phyloP scores from a whole-genome alignment of 495 filamentous ascomycete genomes.

The Penicillium crystallinum region DNA sequence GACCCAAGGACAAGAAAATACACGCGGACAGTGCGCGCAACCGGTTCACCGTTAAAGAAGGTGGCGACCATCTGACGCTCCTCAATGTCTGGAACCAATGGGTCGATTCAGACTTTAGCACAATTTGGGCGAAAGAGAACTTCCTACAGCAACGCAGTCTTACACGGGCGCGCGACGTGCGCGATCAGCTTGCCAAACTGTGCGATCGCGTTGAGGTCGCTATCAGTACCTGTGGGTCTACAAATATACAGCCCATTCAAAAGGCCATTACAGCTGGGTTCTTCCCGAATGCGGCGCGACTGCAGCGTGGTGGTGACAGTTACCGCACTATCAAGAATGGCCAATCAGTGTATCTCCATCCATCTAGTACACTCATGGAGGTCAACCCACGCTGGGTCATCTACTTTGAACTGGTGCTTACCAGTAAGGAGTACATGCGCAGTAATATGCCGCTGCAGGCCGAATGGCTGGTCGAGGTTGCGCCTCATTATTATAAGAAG shows the following conservation, averaged over 20 bases:
- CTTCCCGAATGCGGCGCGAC: conserved; percentile 86
- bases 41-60: conserved; percentile 87
- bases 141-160: conserved; percentile 87
- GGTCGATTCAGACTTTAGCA: conserved; percentile 87
- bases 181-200: conserved; percentile 89
- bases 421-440: conserved; percentile 91
- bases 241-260: conserved; percentile 70
- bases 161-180: conserved; percentile 82
- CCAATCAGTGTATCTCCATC: conserved; percentile 85
- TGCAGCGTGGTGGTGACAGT: conserved; percentile 79
- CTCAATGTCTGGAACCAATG: conserved; percentile 98
- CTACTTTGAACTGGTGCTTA: conserved; percentile 89
- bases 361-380: conserved; percentile 74
- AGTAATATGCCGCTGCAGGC: conserved; percentile 79
- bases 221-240: conserved; percentile 60
- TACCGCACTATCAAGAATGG: conserved; percentile 96
- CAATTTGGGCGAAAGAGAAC: conserved; percentile 88
- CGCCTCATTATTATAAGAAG: conserved; percentile 94
- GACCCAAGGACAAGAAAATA: conserved; percentile 96
- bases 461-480: conserved; percentile 85
- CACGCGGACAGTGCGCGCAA: conserved; percentile 90
- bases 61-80: conserved; percentile 84
- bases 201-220: conserved; percentile 90
- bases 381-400: conserved; percentile 83
- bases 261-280: conserved; percentile 89